Base-by-base conservation (phyloP, 169 alveolate species). In the Eimeria acervulina region DNA sequence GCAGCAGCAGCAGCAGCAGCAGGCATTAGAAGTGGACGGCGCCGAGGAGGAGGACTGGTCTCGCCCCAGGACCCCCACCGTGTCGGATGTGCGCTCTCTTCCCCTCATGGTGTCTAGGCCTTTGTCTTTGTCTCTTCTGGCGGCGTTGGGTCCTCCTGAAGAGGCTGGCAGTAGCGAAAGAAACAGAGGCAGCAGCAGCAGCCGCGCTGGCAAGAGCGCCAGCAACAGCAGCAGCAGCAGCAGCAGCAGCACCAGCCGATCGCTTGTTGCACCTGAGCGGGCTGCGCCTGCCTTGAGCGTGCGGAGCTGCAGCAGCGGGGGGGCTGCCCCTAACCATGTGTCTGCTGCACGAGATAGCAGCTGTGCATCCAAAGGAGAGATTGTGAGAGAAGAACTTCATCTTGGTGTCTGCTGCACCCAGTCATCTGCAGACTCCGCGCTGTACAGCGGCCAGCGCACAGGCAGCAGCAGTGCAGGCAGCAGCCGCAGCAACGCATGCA, bases 241-340 rank as follows among this genome's bases (percentile, higher is more conserved):
- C 55, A 38, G 47, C 44, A 36, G 52, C 52, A 72, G 83, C 42
- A 72, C 31, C 84, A 72, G 84, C 84, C 10, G 84, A 52, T 72
- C 84, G 6, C 44, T 72, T 28, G 51, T 26, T 72, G 51, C 84
- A 4, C 12, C 31, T 28, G 84, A 72, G 51, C 8, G 44, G 8
- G 51, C 51, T 38, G 55, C 89, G n/a, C n/a, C n/a, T 52, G 31
- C 76, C 10, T 6, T 38, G 47, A 28, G 76, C 51, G 10, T 83
- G 74, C 91, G 91, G 74, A 74, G 91, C 47, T 83, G 91, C 74
- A 83, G 91, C 91, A 83, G 91, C 76, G 55, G 76, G 15, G 91
- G 91, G 28, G 91, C 91, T 51, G 91, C 74, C n/a, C 91, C 91
- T 83, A 66, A 83, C 76, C 91, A 83, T 31, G 91, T 83, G 7